These are phyloP conservation scores for Purshia tridentata DNA, from an alignment of 306 rosid species.

Conservation along the genomic window DNA sequence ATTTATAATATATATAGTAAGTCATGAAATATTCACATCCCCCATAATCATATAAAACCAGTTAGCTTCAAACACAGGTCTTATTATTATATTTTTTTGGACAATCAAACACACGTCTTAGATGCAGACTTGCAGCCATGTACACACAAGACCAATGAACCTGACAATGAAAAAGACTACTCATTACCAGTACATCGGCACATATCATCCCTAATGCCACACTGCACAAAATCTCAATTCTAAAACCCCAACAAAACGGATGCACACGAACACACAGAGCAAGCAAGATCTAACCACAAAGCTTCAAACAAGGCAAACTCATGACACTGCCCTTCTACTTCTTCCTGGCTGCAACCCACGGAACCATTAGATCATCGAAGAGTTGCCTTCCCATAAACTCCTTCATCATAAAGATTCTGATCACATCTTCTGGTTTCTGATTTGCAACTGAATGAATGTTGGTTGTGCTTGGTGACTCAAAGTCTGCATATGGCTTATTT, in stretches of 20 bases:
- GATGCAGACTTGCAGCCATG: neutral
- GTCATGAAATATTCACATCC: too few relatives aligned
- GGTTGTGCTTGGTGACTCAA: neutral
- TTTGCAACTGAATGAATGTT: neutral
- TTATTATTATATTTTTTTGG: too few relatives aligned
- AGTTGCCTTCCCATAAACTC: constrained; percentile 2
- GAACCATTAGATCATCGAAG: neutral
- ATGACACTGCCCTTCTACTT: neutral
- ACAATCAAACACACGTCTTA: too few relatives aligned
- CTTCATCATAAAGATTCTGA: constrained; percentile 20
- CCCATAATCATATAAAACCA: neutral
- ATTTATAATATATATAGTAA: too few relatives aligned
- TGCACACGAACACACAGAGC: neutral
- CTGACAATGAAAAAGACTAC: neutral
- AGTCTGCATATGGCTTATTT: neutral
- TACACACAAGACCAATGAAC: neutral
- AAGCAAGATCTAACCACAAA: neutral
- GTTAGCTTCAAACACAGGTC: neutral
- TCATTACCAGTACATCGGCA: neutral
- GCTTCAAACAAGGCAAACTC: neutral
- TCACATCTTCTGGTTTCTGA: constrained; percentile 16
- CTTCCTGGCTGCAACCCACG: neutral
- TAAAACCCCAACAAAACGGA: neutral
- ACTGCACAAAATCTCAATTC: neutral
- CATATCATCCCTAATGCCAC: neutral